phyloP scores from a whole-genome alignment of 116 monocot species.

The Cymodocea nodosa region DNA sequence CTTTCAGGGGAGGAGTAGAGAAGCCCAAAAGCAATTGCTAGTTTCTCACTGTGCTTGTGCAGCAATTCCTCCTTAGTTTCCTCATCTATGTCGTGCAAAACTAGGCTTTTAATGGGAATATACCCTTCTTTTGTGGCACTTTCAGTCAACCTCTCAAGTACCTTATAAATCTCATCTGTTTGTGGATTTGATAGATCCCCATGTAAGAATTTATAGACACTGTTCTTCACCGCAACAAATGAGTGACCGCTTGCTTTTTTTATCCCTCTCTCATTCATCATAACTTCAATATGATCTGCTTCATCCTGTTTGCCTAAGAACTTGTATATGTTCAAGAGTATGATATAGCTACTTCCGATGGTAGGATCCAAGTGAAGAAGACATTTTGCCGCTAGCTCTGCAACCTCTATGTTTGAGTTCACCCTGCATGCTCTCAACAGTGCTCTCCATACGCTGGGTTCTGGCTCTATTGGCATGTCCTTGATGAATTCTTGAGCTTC shows the following conservation, averaged over 20 bases:
- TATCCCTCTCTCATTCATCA: conserved; percentile 3
- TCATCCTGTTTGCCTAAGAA: conserved; percentile 22
- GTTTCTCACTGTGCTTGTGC: conserved; percentile 26
- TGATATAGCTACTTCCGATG: conserved; percentile 20
- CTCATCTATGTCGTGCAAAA: conserved; percentile 36
- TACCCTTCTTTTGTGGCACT: conserved; percentile 25
- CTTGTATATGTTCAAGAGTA: conserved; percentile 29
- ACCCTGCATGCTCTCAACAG: conserved; percentile 32
- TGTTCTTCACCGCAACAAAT: conserved; percentile 19
- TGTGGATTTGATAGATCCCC: conserved; percentile 20
- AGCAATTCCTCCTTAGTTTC: conserved; percentile 31
- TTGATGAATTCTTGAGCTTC: conserved; percentile 26
- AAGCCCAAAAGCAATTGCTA: conserved; percentile 23
- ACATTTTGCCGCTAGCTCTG: conserved; percentile 11
- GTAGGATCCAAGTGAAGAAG: conserved; percentile 23
- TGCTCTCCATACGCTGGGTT: conserved; percentile 29
- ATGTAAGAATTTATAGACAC: conserved; percentile 10
- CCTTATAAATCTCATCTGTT: conserved; percentile 10
- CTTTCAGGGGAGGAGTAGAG: conserved; percentile 14
- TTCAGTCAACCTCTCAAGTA: conserved; percentile 15
- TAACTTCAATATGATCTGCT: conserved; percentile 1
- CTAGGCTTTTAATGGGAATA: conserved; percentile 8
- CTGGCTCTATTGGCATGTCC: conserved; percentile 8
- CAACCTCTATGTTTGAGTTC: conserved; percentile 14
- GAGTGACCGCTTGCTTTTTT: conserved; percentile 20